Base-by-base conservation (phyloP, 441 rosid genomes). In the Pelargonium myrrhifolium region DNA sequence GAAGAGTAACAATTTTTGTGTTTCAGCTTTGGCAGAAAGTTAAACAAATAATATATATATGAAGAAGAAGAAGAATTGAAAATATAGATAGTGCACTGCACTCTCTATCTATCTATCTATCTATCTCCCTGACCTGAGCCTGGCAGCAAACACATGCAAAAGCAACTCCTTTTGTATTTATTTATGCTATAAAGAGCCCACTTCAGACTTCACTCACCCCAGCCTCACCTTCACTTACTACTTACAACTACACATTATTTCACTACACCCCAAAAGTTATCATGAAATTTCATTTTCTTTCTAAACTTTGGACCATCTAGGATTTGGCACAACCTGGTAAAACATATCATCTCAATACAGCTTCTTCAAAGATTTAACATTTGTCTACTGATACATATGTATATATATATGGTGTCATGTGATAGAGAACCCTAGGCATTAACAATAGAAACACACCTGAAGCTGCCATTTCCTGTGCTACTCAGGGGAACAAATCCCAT, bases 1-100 rank as follows among this genome's bases (percentile, higher is more conserved):
- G 31, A 31, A 3, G 62, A 58, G 66, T 62, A 68, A 72, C 76
- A 62, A 79, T 77, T 77, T 80, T 79, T 79, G 79, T 31, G 73
- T 47, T 71, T 69, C 72, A 77, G 75, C 78, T n/a, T 59, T 62
- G 81, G 66, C 45, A 64, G 73, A 76, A 72, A 78, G 81, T n/a
- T 55, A 22, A 55, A 2, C 17, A 53, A 56, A 20, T 56, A 56
- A 11, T 26, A 56, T 4, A 55, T 18, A 53, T 53, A 47, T 2
- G 1, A 15, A 53, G 7, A 21, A 20, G 31, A 20, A 35, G 39
- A 35, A 35, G 39, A 35, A 35, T 35, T 35, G 9, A 35, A 35
- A 8, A 35, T 35, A 35, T 35, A 35, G 39, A 35, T 35, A 35
- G 39, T 35, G 39, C 22, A 9, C 28, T 56, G 28, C 61, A 8